Evolutionary conservation across 768 basidiomycete genomes (phyloP), one percentile per base, ranked within the genome.

Genomic region (Suillus subaureus): DNA sequence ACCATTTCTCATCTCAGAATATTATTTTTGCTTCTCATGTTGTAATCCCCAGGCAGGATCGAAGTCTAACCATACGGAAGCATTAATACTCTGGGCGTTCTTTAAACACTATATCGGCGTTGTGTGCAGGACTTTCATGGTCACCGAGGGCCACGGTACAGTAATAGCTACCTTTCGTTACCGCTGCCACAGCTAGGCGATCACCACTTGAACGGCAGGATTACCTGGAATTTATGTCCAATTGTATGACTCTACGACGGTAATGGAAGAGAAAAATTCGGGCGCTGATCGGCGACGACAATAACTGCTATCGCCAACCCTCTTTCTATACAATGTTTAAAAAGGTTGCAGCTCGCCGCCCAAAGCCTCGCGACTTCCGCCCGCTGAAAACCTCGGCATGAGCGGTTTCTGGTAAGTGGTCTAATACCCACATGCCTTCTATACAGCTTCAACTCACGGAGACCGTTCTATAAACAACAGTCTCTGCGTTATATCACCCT

Each of bases 81-180:
- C 26, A 60, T 31, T 35, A 26, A 40, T 58, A 21, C 23, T 39
- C 3, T 4, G 23, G 39, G 58, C 28, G 26, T 42, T 60, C 28
- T 28, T n/a, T 28, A 60, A 60, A 21, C 40, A 60, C 28, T n/a
- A 31, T 60, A 60, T 60, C 58, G 58, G 58, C 18, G 28, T 42
- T 60, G 42, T 21, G 58, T 40, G 40, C 28, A 60, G 26, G 40
- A 21, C 12, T 60, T 40, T 42, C 58, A 31, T 42, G 58, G 40
- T 42, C 58, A 31, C 26, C 11, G 26, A 58, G 57, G 57, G 39
- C 40, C 57, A 28, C 16, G 26, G 57, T 40, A 40, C 18, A 31
- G 39, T 31, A 6, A 40, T 21, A 42, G 40, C 26, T 39, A 28
- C 26, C 39, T 21, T 42, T 42, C 18, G 57, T 58, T 26, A 16